phyloP scores from a whole-genome alignment of 495 filamentous ascomycete species.

The Penicillium bialowiezense region DNA sequence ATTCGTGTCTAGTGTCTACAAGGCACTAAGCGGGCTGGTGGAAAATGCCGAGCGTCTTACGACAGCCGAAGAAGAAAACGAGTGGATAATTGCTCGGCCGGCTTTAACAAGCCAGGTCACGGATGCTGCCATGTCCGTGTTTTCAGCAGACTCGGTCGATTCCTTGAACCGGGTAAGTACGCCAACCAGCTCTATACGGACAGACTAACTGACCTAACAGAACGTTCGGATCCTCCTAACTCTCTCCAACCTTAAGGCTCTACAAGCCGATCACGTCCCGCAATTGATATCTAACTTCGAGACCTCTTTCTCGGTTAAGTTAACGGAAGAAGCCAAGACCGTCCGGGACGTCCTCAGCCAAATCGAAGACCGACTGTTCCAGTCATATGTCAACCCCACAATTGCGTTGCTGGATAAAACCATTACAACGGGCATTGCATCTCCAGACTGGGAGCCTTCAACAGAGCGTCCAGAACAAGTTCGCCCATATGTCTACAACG shows the following conservation, averaged over 20 bases:
- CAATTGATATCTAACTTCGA: slow-evolving; percentile 85
- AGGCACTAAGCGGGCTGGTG: slow-evolving; percentile 87
- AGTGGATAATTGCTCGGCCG: slow-evolving; percentile 36
- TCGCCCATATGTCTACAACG: slow-evolving; percentile 82
- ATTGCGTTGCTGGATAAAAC: slow-evolving; percentile 58
- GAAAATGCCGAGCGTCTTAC: slow-evolving; percentile 82
- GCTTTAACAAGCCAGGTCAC: slow-evolving; percentile 24
- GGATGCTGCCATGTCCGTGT: slow-evolving; percentile 33
- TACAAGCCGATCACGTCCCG: slow-evolving; percentile 75
- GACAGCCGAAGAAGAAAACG: slow-evolving; percentile 58
- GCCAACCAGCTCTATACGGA: neutral
- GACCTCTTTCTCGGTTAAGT: slow-evolving; percentile 79
- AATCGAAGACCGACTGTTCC: slow-evolving; percentile 85
- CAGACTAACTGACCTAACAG: slow-evolving; percentile 45
- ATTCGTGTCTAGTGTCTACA: slow-evolving; percentile 90
- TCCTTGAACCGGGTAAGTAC: slow-evolving; percentile 64
- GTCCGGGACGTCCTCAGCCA: slow-evolving; percentile 85
- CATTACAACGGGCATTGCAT: slow-evolving; percentile 67
- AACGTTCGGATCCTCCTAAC: slow-evolving; percentile 91
- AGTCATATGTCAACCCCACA: slow-evolving; percentile 79
- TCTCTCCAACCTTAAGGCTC: slow-evolving; percentile 78
- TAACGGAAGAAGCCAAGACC: slow-evolving; percentile 86
- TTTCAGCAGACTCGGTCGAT: slow-evolving; percentile 58
- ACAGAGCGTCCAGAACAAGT: slow-evolving; percentile 68
- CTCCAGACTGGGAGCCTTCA: slow-evolving; percentile 66